These are phyloP conservation scores for Mimosa pudica DNA, from an alignment of 306 rosid species.

Conservation along the genomic window DNA sequence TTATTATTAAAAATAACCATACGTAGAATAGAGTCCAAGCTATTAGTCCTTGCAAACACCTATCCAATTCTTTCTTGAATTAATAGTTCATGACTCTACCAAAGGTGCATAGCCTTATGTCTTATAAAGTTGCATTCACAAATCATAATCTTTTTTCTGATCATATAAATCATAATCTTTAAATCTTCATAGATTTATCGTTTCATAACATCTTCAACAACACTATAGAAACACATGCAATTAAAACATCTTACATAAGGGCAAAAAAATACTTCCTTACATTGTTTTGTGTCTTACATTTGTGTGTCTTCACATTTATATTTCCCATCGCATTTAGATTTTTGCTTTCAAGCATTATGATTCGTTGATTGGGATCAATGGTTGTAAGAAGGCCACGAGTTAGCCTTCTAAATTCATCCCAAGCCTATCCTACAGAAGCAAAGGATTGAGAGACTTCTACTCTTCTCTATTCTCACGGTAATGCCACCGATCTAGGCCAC, in stretches of 20 bases:
- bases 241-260: no score
- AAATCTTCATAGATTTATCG: no score
- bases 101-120: not conserved
- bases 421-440: not conserved
- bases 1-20: no score
- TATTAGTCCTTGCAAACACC: not conserved
- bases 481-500: constrained; percentile 99
- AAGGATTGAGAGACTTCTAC: constrained; percentile 49
- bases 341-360: not conserved
- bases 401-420: not conserved
- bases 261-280: no score
- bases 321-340: not conserved
- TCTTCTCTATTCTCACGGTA: constrained; percentile 88
- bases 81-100: not conserved
- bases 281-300: no score
- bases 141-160: no score
- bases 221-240: no score
- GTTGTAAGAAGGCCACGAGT: not conserved
- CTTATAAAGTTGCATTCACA: no score
- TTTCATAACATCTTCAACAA: no score
- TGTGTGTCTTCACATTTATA: no score
- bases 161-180: no score
- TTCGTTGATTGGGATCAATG: not conserved
- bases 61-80: not conserved
- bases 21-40: no score